These are phyloP conservation scores for Asterophora lycoperdoides DNA, from an alignment of 768 basidiomycete species.

Conservation along the genomic window DNA sequence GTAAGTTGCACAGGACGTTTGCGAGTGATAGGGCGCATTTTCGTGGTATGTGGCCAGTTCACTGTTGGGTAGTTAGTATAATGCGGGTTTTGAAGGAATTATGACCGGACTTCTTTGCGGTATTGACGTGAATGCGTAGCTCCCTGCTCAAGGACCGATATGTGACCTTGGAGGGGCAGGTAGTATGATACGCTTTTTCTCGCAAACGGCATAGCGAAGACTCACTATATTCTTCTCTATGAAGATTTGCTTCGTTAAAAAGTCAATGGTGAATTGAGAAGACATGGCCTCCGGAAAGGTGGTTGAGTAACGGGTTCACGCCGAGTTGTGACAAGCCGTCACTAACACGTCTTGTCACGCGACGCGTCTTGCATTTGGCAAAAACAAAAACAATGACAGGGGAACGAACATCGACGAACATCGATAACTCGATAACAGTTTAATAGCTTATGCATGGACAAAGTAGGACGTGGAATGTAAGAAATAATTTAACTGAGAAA, in stretches of 20 bases:
- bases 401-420: background rate
- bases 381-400: background rate
- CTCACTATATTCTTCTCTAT: slow-evolving; percentile 48
- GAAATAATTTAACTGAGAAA: slow-evolving; percentile 6
- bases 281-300: slow-evolving; percentile 29
- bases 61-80: slow-evolving; percentile 30
- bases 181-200: background rate
- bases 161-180: slow-evolving; percentile 53
- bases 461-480: background rate
- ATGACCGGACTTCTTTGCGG: slow-evolving; percentile 68
- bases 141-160: slow-evolving; percentile 73
- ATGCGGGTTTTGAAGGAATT: background rate
- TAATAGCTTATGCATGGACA: background rate
- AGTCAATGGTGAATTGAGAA: slow-evolving; percentile 39
- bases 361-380: background rate
- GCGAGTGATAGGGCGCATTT: slow-evolving; percentile 36
- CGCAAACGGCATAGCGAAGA: background rate
- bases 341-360: slow-evolving; percentile 14
- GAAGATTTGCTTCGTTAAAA: slow-evolving; percentile 46
- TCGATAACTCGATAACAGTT: slow-evolving; percentile 1
- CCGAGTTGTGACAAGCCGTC: background rate
- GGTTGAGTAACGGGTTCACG: background rate
- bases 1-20: slow-evolving; percentile 62
- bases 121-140: slow-evolving; percentile 68
- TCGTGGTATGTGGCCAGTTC: slow-evolving; percentile 59